Conservation (phyloP, 805 yeast genomes). For the Brettanomyces anomalus region DNA sequence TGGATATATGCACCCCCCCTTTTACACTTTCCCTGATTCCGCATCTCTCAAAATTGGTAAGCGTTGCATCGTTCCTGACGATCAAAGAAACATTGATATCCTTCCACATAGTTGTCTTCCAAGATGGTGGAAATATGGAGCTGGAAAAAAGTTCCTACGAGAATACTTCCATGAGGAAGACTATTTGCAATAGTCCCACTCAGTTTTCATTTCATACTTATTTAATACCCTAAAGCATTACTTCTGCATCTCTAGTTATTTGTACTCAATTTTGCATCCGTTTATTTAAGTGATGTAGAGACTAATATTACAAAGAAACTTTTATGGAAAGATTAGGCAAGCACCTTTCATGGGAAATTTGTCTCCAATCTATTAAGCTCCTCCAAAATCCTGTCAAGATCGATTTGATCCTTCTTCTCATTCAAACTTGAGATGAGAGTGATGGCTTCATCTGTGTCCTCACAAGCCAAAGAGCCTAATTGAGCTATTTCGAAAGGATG, state of each 20-base stretch:
- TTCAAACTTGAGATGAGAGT: constrained; percentile 84
- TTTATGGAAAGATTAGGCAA: no score
- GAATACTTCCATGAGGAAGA: constrained; percentile 28
- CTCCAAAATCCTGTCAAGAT: constrained; percentile 76
- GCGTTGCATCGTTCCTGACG: constrained; percentile 41
- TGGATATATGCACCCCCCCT: constrained; percentile 73
- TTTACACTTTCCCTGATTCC: constrained; percentile 51
- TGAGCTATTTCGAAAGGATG: constrained; percentile 97
- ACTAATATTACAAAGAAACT: not conserved
- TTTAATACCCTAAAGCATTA: not conserved
- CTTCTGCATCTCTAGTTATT: not conserved
- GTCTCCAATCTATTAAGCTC: constrained; percentile 67
- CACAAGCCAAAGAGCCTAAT: constrained; percentile 78
- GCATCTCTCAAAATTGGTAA: constrained; percentile 39
- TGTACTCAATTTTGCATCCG: constrained; percentile 7
- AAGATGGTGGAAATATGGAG: constrained; percentile 69
- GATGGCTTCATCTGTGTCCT: constrained; percentile 94
- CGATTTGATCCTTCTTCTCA: constrained; percentile 76
- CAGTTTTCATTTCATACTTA: not conserved
- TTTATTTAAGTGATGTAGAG: constrained; percentile 23
- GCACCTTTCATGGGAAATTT: constrained; percentile 16
- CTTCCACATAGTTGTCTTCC: constrained; percentile 52
- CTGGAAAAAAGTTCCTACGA: constrained; percentile 49
- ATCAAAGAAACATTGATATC: constrained; percentile 34
- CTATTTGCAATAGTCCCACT: constrained; percentile 8